Evolutionary conservation across 768 basidiomycete genomes (phyloP).

Genomic region (Tricholoma sp.): DNA sequence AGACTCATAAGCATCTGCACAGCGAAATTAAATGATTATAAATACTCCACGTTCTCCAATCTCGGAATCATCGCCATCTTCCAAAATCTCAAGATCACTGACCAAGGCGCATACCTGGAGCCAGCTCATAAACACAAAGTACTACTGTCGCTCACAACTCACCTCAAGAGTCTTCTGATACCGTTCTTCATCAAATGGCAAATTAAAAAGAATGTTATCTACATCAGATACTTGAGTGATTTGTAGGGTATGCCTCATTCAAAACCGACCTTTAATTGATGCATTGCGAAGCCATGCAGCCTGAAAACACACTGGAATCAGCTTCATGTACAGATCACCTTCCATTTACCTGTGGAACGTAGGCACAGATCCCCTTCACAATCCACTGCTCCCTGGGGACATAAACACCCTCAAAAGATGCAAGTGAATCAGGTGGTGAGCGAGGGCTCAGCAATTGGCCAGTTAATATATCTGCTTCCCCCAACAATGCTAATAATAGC

Average conservation of each 20-base stretch:
- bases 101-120: slow-evolving; percentile 57
- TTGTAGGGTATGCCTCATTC: not conserved
- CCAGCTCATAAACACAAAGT: not conserved
- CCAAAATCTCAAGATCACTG: slow-evolving; percentile 73
- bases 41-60: slow-evolving; percentile 81
- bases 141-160: slow-evolving; percentile 23
- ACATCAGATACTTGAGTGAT: slow-evolving; percentile 3
- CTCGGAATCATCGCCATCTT: slow-evolving; percentile 84
- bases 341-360: slow-evolving; percentile 69
- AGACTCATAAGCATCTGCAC: not conserved
- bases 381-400: slow-evolving; percentile 64
- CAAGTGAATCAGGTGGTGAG: slow-evolving; percentile 76
- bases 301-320: slow-evolving; percentile 13
- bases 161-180: slow-evolving; percentile 77
- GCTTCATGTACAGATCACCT: slow-evolving; percentile 22
- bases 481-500: slow-evolving; percentile 56
- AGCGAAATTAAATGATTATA: slow-evolving; percentile 10
- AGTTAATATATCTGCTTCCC: slow-evolving; percentile 79
- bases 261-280: slow-evolving; percentile 44
- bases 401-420: slow-evolving; percentile 42
- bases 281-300: slow-evolving; percentile 77
- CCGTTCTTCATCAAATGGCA: slow-evolving; percentile 64
- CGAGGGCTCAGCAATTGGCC: slow-evolving; percentile 82
- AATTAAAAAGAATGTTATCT: slow-evolving; percentile 70
- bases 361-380: slow-evolving; percentile 76